These are phyloP conservation scores for Umbelopsis vinacea DNA, from an alignment of 192 early-diverging fungal species.

Conservation along the genomic window DNA sequence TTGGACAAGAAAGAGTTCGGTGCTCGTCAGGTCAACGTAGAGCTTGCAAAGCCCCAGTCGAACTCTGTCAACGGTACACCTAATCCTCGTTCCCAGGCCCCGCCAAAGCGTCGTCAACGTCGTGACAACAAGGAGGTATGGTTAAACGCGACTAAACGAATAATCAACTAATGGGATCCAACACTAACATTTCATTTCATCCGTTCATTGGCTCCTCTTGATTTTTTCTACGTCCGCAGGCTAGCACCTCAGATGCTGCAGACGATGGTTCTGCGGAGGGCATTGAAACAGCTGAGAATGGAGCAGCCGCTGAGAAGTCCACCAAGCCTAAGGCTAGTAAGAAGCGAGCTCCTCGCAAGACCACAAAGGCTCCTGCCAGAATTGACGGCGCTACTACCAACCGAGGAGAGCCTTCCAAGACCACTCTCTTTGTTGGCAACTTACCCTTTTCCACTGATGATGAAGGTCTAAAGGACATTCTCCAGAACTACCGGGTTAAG, in stretches of 20 bases:
- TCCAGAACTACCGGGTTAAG: slow-evolving; percentile 74
- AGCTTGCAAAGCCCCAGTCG: slow-evolving; percentile 76
- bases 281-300: slow-evolving; percentile 34
- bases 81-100: slow-evolving; percentile 24
- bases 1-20: slow-evolving; percentile 84
- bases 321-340: not conserved
- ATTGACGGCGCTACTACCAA: slow-evolving; percentile 38
- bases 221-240: not conserved
- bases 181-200: too few species aligned
- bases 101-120: slow-evolving; percentile 34
- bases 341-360: slow-evolving; percentile 32
- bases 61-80: not conserved
- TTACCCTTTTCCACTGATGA: slow-evolving; percentile 75
- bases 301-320: slow-evolving; percentile 20
- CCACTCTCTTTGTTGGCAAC: slow-evolving; percentile 80
- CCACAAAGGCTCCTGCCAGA: not conserved
- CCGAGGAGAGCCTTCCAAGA: slow-evolving; percentile 62
- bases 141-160: not conserved
- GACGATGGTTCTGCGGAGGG: slow-evolving; percentile 6
- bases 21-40: slow-evolving; percentile 90
- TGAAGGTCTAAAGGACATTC: slow-evolving; percentile 74
- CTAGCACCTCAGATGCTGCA: slow-evolving; percentile 20
- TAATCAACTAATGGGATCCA: too few species aligned
- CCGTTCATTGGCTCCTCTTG: too few species aligned
- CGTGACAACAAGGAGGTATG: slow-evolving; percentile 31